Evolutionary conservation across 1,284 basidiomycete species (phyloP).

Genomic region (Marasmius oreades): DNA sequence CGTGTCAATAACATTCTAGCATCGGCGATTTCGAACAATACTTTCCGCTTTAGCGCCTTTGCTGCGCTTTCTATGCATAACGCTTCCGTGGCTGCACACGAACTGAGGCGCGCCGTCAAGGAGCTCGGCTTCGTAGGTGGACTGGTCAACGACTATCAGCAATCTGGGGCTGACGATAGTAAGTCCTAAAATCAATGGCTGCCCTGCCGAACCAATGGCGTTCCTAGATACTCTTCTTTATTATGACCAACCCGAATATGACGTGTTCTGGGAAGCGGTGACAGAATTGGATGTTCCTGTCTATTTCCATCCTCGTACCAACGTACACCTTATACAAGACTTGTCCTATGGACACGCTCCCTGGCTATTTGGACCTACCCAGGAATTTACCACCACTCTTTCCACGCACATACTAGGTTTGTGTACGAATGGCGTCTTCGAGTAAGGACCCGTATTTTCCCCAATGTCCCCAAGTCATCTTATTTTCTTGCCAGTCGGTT

Average conservation of each 20-base stretch:
- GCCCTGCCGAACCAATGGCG: too few species aligned
- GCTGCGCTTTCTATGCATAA: conserved; percentile 17
- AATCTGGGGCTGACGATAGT: conserved; percentile 13
- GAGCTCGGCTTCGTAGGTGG: conserved; percentile 15
- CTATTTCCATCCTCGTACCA: conserved; percentile 22
- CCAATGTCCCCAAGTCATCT: not conserved
- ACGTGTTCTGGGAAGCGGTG: conserved; percentile 14
- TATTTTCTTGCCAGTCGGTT: conserved; percentile 31
- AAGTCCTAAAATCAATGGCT: not conserved
- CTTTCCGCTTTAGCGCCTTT: conserved; percentile 30
- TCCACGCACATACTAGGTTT: conserved; percentile 39
- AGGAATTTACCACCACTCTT: conserved; percentile 36
- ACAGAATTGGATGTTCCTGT: conserved; percentile 16
- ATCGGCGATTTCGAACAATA: conserved; percentile 34
- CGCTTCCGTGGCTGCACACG: conserved; percentile 10
- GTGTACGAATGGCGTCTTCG: conserved; percentile 37
- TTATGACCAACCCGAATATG: conserved; percentile 13
- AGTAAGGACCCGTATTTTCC: conserved; percentile 20
- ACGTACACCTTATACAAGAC: conserved; percentile 26
- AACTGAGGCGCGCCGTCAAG: conserved; percentile 13
- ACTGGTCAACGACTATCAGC: conserved; percentile 15
- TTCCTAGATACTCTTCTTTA: conserved; percentile 30
- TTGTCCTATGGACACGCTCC: conserved; percentile 30
- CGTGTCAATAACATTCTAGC: conserved; percentile 35
- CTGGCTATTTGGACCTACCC: conserved; percentile 30